Conservation (phyloP, 2,329 filamentous ascomycete genomes). For the Ceratocystis smalleyi region DNA sequence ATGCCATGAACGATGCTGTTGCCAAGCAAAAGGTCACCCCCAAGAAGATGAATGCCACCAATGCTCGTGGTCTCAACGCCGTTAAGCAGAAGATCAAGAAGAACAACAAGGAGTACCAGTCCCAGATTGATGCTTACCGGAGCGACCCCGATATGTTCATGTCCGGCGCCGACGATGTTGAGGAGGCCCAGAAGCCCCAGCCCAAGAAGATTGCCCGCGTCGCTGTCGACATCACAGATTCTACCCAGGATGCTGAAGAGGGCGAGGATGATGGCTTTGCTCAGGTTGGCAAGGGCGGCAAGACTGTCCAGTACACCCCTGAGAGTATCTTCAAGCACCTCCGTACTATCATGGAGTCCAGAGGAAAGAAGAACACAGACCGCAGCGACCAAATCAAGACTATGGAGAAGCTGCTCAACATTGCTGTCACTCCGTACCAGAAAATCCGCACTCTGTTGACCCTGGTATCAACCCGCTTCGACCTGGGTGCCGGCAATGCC, state of each 20-base stretch:
- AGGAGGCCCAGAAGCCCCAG: slow-evolving; percentile 31
- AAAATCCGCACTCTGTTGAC: slow-evolving; percentile 82
- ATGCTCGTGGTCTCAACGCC: slow-evolving; percentile 83
- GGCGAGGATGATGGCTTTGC: slow-evolving; percentile 77
- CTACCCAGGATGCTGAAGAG: slow-evolving; percentile 27
- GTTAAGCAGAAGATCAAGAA: slow-evolving; percentile 98
- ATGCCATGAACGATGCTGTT: slow-evolving; percentile 82
- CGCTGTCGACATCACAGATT: slow-evolving; percentile 34
- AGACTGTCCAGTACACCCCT: slow-evolving; percentile 78
- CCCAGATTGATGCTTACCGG: slow-evolving; percentile 74
- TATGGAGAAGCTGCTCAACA: slow-evolving; percentile 90
- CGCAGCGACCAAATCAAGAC: slow-evolving; percentile 85
- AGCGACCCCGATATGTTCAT: slow-evolving; percentile 76
- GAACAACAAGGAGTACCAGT: slow-evolving; percentile 88
- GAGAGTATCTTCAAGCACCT: slow-evolving; percentile 98
- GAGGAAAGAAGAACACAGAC: slow-evolving; percentile 98
- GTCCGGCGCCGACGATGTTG: slow-evolving; percentile 60
- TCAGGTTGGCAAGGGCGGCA: slow-evolving; percentile 76
- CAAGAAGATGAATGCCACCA: slow-evolving; percentile 98
- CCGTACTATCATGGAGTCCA: slow-evolving; percentile 78
- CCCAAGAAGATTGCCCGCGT: slow-evolving; percentile 27
- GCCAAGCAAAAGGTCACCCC: slow-evolving; percentile 89
- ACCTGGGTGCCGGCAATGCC: slow-evolving; percentile 59
- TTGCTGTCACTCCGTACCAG: slow-evolving; percentile 83
- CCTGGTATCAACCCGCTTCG: slow-evolving; percentile 84